Conservation (phyloP, 495 filamentous ascomycete genomes). For the Barbatosphaeria neglecta region DNA sequence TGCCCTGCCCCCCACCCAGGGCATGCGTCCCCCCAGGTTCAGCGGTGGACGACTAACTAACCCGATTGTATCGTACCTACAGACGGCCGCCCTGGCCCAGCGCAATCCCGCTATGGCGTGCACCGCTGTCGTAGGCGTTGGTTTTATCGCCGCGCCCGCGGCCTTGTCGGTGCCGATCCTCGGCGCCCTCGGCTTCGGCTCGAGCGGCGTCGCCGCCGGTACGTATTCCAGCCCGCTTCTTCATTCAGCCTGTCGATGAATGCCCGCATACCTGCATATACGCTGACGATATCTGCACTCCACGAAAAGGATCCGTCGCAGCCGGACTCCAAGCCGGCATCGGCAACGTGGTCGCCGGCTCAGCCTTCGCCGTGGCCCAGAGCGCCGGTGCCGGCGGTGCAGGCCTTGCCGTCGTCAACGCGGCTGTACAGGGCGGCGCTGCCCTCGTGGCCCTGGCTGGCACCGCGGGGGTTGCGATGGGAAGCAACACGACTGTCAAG, state of each 20-base stretch:
- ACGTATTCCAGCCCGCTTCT: not conserved
- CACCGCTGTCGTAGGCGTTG: too few species aligned
- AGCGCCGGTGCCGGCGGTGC: constrained; percentile 14
- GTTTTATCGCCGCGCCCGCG: not conserved
- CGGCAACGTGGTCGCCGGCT: constrained; percentile 6
- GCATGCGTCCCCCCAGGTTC: too few species aligned
- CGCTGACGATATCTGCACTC: too few species aligned
- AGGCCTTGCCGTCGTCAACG: constrained; percentile 10
- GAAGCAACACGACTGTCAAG: too few species aligned
- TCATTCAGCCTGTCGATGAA: too few species aligned
- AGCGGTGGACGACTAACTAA: not conserved
- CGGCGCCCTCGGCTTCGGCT: not conserved
- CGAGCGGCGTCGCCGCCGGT: not conserved
- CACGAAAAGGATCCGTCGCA: constrained; percentile 10
- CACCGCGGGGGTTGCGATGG: not conserved
- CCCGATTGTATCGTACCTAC: not conserved
- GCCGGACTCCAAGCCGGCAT: constrained; percentile 5
- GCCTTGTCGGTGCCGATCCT: not conserved
- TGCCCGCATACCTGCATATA: not conserved
- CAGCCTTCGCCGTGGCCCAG: constrained; percentile 11
- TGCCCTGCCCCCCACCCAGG: not conserved
- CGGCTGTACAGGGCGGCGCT: constrained; percentile 5
- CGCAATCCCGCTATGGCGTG: too few species aligned
- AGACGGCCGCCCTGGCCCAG: not conserved
- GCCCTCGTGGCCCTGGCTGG: not conserved